These are phyloP conservation scores for Dacryopinax primogenitus DNA, from an alignment of 768 basidiomycete genomes.

Conservation along the genomic window DNA sequence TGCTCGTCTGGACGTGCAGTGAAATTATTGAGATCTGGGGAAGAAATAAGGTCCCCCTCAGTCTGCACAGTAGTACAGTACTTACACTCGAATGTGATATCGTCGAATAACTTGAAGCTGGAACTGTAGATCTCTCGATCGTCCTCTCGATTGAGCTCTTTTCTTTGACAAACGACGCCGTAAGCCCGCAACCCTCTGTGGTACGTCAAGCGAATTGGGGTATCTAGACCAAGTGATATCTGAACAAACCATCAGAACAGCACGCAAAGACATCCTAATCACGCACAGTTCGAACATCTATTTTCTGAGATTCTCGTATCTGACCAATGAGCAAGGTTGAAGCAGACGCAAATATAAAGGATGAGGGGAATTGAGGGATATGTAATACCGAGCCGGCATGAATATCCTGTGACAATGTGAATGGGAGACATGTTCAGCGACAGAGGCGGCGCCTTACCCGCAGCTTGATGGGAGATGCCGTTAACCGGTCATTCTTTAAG, in stretches of 20 bases:
- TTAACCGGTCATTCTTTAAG: conserved; percentile 50
- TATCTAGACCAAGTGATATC: conserved; percentile 60
- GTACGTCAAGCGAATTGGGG: conserved; percentile 56
- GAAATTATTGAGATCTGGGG: conserved; percentile 3
- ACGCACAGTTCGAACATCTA: conserved; percentile 76
- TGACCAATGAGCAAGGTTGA: conserved; percentile 50
- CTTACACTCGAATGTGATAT: conserved; percentile 50
- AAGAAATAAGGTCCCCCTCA: not conserved
- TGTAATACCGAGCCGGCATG: conserved; percentile 41
- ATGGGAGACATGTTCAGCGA: not conserved
- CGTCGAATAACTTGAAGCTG: conserved; percentile 55
- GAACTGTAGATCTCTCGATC: conserved; percentile 37
- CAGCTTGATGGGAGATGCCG: conserved; percentile 56
- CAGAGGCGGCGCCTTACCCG: conserved; percentile 35
- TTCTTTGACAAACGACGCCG: conserved; percentile 50
- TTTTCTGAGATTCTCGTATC: conserved; percentile 54
- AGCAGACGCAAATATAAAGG: conserved; percentile 47
- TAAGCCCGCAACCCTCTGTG: conserved; percentile 43
- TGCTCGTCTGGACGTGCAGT: conserved; percentile 40
- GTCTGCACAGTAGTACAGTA: conserved; percentile 14
- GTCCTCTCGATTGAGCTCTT: conserved; percentile 42
- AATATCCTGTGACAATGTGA: conserved; percentile 35
- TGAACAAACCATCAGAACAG: conserved; percentile 22
- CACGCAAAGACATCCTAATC: conserved; percentile 20
- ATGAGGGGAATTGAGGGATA: conserved; percentile 35